These are phyloP conservation scores for Cryphonectria naterciae DNA, from an alignment of 2,329 filamentous ascomycete species.

Conservation along the genomic window DNA sequence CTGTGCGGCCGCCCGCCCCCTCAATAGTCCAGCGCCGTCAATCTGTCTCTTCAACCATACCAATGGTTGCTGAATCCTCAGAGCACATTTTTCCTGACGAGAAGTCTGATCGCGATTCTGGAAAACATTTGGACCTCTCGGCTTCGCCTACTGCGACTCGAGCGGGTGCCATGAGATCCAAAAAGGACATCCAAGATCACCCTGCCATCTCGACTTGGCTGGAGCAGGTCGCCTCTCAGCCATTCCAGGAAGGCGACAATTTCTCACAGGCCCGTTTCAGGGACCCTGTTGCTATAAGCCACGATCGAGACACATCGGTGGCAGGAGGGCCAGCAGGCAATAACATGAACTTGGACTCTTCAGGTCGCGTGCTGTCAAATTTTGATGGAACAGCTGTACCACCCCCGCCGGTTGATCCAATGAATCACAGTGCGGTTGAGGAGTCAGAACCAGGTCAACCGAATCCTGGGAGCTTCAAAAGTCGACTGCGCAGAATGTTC, in stretches of 20 bases:
- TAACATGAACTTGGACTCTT: not conserved
- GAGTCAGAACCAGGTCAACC: slow-evolving; percentile 10
- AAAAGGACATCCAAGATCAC: not conserved
- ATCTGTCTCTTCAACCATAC: slow-evolving; percentile 1
- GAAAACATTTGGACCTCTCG: not conserved
- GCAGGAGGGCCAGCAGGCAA: not conserved
- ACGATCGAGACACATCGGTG: not conserved
- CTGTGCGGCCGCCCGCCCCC: not conserved
- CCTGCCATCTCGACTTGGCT: slow-evolving; percentile 7
- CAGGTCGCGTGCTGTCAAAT: not conserved
- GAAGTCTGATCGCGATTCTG: not conserved
- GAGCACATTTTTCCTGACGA: not conserved
- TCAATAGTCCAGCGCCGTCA: not conserved
- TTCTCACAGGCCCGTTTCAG: not conserved
- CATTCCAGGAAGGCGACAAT: not conserved
- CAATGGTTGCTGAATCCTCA: not conserved
- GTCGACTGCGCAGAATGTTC: slow-evolving; percentile 15
- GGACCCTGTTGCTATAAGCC: not conserved
- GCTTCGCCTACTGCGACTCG: not conserved
- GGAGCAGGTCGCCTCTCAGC: not conserved
- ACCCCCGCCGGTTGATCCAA: not conserved
- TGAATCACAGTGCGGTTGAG: not conserved
- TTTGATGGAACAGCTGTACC: not conserved
- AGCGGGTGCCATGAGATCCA: not conserved
- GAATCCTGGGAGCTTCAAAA: slow-evolving; percentile 6